Percentiles rank a stretch among this genome's conserved stretches.
phyloP scores from a whole-genome alignment of 176 grass and related monocot species.

The Cenchrus americanus region DNA sequence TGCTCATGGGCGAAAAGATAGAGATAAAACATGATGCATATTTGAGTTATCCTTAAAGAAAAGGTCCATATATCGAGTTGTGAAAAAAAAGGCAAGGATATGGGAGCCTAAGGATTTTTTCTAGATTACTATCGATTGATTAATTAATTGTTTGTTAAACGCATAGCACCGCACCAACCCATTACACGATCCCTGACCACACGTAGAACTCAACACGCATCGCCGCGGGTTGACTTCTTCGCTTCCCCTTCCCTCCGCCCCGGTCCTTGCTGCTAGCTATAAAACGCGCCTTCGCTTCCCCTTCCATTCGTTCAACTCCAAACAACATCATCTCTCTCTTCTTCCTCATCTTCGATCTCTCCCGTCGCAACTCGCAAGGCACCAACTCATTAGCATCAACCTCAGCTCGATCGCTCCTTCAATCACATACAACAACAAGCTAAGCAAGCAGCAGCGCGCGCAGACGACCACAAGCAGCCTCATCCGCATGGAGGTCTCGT shows the following conservation, averaged over 20 bases:
- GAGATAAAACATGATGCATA: not conserved
- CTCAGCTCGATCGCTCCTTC: not conserved
- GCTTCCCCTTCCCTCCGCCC: not conserved
- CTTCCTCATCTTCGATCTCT: not conserved
- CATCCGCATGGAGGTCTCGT: conserved; percentile 37
- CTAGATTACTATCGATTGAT: not conserved
- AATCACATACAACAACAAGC: not conserved
- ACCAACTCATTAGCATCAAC: not conserved
- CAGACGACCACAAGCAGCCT: too few relatives aligned
- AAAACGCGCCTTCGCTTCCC: conserved; percentile 26
- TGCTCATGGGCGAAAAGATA: not conserved
- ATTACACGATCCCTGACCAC: not conserved
- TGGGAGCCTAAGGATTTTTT: too few relatives aligned
- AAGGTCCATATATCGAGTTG: not conserved
- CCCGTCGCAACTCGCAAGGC: not conserved
- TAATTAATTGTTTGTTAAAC: conserved; percentile 2
- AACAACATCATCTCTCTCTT: not conserved
- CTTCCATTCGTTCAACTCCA: conserved; percentile 26
- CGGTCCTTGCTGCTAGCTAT: conserved; percentile 2
- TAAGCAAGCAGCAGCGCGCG: not conserved
- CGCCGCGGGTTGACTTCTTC: conserved; percentile 49
- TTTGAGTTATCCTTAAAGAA: too few relatives aligned
- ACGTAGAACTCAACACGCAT: conserved; percentile 18
- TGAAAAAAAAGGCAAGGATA: not conserved
- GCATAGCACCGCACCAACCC: conserved; percentile 30